A percentile compares a stretch with the other conserved stretches of the same genome.
These are phyloP conservation scores for Blastomyces emzantsi DNA, from an alignment of 2,329 filamentous ascomycete species.

Conservation along the genomic window DNA sequence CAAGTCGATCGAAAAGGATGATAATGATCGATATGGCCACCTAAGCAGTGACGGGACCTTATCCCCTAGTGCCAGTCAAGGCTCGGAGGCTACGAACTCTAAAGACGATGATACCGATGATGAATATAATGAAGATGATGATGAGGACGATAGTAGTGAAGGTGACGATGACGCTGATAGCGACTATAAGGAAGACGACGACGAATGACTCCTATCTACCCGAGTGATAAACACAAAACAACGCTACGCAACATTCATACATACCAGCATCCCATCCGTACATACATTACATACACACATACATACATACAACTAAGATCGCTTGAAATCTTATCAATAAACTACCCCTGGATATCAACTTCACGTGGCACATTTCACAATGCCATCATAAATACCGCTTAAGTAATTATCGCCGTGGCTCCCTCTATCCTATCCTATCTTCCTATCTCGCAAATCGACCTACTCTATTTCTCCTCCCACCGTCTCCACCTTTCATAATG, in stretches of 20 bases:
- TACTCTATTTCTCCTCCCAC: neutral
- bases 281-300: neutral
- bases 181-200: neutral
- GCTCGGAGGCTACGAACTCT: neutral
- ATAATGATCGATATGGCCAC: neutral
- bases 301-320: too few species aligned
- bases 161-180: neutral
- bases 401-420: neutral
- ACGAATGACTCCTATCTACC: neutral
- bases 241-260: neutral
- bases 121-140: neutral
- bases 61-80: neutral
- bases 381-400: neutral
- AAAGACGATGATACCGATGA: neutral
- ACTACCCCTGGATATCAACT: neutral
- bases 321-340: neutral
- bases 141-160: neutral
- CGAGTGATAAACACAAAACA: neutral
- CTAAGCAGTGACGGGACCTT: neutral
- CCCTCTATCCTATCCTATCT: neutral
- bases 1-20: neutral
- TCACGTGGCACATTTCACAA: neutral
- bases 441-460: neutral
- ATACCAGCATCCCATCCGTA: neutral
- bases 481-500: neutral